These are phyloP conservation scores for Acacia pycnantha DNA, from an alignment of 331 rosid species.

Conservation along the genomic window DNA sequence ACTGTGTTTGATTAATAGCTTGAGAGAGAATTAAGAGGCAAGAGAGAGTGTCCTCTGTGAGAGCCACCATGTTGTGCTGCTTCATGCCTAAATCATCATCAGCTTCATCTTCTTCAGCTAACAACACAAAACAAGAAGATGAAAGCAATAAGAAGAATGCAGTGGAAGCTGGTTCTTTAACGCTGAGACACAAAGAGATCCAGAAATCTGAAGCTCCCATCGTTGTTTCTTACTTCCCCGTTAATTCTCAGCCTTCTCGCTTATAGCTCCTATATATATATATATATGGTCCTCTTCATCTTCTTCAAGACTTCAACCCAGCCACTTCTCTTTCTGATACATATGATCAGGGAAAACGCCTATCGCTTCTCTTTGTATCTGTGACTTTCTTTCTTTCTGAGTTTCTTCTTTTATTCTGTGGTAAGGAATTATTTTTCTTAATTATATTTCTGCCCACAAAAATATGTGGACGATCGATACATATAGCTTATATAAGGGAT, in stretches of 20 bases:
- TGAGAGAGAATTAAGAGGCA: background rate
- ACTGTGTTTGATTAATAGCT: background rate
- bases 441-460: background rate
- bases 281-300: background rate
- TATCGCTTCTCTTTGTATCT: background rate
- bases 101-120: background rate
- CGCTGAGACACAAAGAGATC: background rate
- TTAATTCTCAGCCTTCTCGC: slow-evolving; percentile 40
- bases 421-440: background rate
- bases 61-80: slow-evolving; percentile 35
- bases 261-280: slow-evolving; percentile 10
- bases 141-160: background rate
- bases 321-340: background rate
- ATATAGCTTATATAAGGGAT: background rate
- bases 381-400: background rate
- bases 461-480: background rate
- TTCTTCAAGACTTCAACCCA: background rate
- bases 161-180: slow-evolving; percentile 41
- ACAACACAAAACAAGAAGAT: background rate
- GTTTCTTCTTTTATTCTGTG: background rate
- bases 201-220: slow-evolving; percentile 35
- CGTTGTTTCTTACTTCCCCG: slow-evolving; percentile 42
- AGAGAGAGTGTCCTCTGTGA: background rate
- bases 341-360: background rate
- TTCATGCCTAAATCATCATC: slow-evolving; percentile 13